Percentiles rank a stretch among this genome's conserved stretches.
Evolutionary conservation across 176 grass and related monocot genomes (phyloP).

Genomic region (Carex littledalei): DNA sequence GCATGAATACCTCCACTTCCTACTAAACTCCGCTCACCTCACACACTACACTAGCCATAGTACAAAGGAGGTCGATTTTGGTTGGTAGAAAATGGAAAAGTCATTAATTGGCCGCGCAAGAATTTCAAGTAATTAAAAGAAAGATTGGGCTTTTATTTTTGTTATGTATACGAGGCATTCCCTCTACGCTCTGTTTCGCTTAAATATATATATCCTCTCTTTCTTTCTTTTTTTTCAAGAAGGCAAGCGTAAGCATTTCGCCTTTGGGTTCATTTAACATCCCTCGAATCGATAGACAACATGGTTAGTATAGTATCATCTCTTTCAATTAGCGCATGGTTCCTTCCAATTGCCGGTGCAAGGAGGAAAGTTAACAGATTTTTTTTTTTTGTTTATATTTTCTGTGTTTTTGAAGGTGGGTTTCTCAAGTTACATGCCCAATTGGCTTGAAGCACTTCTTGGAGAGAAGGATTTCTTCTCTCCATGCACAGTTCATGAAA

Average conservation of each 20-base stretch:
- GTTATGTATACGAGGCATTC: constrained; percentile 21
- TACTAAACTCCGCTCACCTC: background rate
- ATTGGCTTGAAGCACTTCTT: constrained; percentile 57
- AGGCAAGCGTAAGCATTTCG: background rate
- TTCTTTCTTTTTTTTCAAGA: background rate
- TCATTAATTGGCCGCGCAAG: constrained; percentile 14
- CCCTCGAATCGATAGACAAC: background rate
- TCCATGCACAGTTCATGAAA: constrained; percentile 49
- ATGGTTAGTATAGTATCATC: constrained; percentile 17
- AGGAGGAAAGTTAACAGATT: background rate
- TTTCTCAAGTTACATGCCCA: constrained; percentile 29
- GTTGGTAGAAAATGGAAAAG: constrained; percentile 27
- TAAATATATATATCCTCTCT: background rate
- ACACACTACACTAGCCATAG: background rate
- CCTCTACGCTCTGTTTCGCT: constrained; percentile 2
- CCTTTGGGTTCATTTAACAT: background rate
- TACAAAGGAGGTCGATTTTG: constrained; percentile 9
- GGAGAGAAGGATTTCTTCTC: constrained; percentile 86
- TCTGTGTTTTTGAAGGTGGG: constrained; percentile 22
- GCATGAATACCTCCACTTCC: background rate
- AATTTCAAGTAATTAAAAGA: constrained; percentile 1
- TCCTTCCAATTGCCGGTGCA: background rate
- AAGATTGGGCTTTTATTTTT: constrained; percentile 11
- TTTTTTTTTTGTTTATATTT: background rate
- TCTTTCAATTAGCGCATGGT: background rate